A percentile compares a stretch with the other conserved stretches of the same genome.
phyloP scores from a whole-genome alignment of 179 eudicot species.

The Corrigiola litoralis region DNA sequence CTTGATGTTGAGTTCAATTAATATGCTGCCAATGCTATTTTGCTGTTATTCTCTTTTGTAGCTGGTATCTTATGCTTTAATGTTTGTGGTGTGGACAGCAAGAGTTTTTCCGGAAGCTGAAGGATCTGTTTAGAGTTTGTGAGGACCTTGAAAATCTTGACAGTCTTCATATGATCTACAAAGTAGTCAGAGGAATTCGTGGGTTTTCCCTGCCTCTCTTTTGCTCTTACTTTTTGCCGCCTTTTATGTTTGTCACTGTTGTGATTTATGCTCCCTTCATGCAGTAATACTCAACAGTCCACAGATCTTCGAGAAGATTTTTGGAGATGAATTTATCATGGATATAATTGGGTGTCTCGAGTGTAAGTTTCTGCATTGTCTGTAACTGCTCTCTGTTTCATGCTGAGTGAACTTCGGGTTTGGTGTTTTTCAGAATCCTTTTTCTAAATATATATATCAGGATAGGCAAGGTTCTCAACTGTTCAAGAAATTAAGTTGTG shows the following conservation, averaged over 20 bases:
- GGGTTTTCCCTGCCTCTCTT: slow-evolving; percentile 23
- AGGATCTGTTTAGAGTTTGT: slow-evolving; percentile 67
- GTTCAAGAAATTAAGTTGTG: too few species aligned
- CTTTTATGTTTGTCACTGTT: background rate
- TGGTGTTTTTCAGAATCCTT: too few species aligned
- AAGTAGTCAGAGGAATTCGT: slow-evolving; percentile 84
- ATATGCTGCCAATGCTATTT: background rate
- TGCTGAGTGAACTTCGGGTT: too few species aligned
- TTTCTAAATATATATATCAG: too few species aligned
- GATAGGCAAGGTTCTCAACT: too few species aligned
- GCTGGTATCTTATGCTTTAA: slow-evolving; percentile 10
- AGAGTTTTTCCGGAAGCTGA: slow-evolving; percentile 82
- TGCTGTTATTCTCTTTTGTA: background rate
- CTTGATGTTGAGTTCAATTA: background rate
- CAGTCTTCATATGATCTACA: slow-evolving; percentile 75
- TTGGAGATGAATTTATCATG: slow-evolving; percentile 84
- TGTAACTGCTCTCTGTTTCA: background rate
- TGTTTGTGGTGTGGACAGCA: slow-evolving; percentile 50
- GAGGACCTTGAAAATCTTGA: slow-evolving; percentile 89
- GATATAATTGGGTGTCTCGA: slow-evolving; percentile 87
- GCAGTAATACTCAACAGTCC: slow-evolving; percentile 89
- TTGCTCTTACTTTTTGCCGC: background rate
- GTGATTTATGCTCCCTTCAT: slow-evolving; percentile 19
- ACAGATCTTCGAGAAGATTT: slow-evolving; percentile 77
- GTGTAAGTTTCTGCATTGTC: slow-evolving; percentile 53